Evolutionary conservation across 352 stramenopile genomes (phyloP).

Genomic region (Stramenopiles sp.): DNA sequence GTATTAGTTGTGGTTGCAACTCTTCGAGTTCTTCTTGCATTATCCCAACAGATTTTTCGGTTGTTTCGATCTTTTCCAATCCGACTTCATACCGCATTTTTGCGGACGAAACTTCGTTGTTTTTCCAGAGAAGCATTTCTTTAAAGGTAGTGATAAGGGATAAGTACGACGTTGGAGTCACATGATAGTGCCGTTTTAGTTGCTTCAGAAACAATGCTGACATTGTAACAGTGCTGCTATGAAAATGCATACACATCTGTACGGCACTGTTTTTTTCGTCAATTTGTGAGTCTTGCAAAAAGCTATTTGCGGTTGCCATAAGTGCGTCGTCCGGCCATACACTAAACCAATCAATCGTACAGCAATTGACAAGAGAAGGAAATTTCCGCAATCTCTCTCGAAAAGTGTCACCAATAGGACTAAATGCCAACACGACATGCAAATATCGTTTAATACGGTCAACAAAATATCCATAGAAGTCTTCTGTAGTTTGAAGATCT

Average conservation of each 20-base stretch:
- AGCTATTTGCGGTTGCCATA: slow-evolving; percentile 71
- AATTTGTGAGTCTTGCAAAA: slow-evolving; percentile 67
- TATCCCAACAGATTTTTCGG: slow-evolving; percentile 45
- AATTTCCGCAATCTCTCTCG: slow-evolving; percentile 58
- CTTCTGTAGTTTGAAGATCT: slow-evolving; percentile 4
- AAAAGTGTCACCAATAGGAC: slow-evolving; percentile 46
- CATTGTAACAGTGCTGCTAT: slow-evolving; percentile 61
- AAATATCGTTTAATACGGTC: slow-evolving; percentile 51
- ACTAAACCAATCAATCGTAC: slow-evolving; percentile 63
- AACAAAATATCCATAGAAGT: slow-evolving; percentile 20
- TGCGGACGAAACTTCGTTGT: slow-evolving; percentile 54
- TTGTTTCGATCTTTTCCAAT: slow-evolving; percentile 57
- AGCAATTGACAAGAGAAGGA: slow-evolving; percentile 58
- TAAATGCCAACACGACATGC: slow-evolving; percentile 81
- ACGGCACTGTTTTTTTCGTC: slow-evolving; percentile 26
- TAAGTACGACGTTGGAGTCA: slow-evolving; percentile 77
- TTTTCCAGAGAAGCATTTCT: slow-evolving; percentile 60
- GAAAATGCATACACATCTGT: slow-evolving; percentile 71
- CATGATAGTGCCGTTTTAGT: slow-evolving; percentile 69
- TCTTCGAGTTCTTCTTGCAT: slow-evolving; percentile 60
- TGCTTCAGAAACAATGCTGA: slow-evolving; percentile 62
- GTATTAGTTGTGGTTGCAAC: slow-evolving; percentile 45
- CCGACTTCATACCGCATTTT: slow-evolving; percentile 70
- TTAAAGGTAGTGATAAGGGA: slow-evolving; percentile 86
- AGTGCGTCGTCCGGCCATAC: slow-evolving; percentile 57